Percentiles rank a stretch among this genome's conserved stretches.
These are phyloP conservation scores for Sordariomycetes sp. DNA, from an alignment of 2,329 filamentous ascomycete genomes.

Conservation along the genomic window DNA sequence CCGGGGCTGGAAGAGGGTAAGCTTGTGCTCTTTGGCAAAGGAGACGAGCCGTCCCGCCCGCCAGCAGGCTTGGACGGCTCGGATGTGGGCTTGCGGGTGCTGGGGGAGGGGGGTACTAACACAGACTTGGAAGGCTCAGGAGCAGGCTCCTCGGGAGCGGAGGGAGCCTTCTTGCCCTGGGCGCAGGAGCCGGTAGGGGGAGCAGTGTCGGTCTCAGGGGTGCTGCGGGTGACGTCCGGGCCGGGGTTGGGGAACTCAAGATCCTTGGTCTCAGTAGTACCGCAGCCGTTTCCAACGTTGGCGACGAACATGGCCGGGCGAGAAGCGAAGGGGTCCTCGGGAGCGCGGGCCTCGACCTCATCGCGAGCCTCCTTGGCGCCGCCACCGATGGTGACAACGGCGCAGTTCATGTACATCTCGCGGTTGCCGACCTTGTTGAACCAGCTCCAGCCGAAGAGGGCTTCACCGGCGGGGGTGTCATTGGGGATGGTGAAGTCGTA, in stretches of 20 bases:
- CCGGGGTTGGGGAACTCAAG: slow-evolving; percentile 60
- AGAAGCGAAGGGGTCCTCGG: slow-evolving; percentile 31
- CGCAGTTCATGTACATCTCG: slow-evolving; percentile 86
- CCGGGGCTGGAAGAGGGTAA: not conserved
- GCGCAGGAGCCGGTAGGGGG: slow-evolving; percentile 19
- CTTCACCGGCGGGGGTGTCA: slow-evolving; percentile 51
- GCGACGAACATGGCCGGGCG: slow-evolving; percentile 64
- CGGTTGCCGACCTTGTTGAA: slow-evolving; percentile 70
- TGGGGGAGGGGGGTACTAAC: slow-evolving; percentile 6
- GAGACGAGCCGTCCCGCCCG: not conserved
- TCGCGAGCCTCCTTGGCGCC: slow-evolving; percentile 19
- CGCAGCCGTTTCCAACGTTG: slow-evolving; percentile 55
- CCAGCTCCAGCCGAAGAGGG: slow-evolving; percentile 69
- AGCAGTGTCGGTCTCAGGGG: slow-evolving; percentile 20
- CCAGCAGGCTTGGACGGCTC: not conserved
- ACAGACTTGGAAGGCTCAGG: slow-evolving; percentile 13
- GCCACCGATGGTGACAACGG: slow-evolving; percentile 52
- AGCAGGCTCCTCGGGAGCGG: slow-evolving; percentile 10
- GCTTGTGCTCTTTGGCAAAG: not conserved
- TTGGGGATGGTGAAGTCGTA: slow-evolving; percentile 60
- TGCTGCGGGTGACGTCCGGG: slow-evolving; percentile 32
- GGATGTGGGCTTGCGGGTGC: not conserved
- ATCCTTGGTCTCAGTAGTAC: slow-evolving; percentile 46
- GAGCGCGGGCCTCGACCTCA: slow-evolving; percentile 5
- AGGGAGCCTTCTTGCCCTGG: slow-evolving; percentile 11